These are phyloP conservation scores for Coprinellus micaceus DNA, from an alignment of 768 basidiomycete species.

Conservation along the genomic window DNA sequence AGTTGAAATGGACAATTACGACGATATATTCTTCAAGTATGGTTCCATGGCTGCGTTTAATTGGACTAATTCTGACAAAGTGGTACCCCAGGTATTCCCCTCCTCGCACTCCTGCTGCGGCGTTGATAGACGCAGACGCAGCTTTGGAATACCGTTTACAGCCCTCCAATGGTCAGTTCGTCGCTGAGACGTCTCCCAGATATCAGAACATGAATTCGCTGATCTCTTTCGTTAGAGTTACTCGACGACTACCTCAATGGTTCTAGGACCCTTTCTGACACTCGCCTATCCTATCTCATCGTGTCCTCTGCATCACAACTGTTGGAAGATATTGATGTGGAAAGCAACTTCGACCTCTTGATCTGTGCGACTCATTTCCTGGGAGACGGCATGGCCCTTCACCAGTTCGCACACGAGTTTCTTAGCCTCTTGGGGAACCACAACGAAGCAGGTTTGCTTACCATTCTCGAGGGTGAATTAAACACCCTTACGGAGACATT, in stretches of 20 bases:
- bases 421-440: conserved; percentile 50
- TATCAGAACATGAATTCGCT: no score
- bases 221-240: conserved; percentile 38
- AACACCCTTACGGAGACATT: neutral
- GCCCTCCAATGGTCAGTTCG: conserved; percentile 49
- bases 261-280: conserved; percentile 63
- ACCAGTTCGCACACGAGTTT: conserved; percentile 78
- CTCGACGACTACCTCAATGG: conserved; percentile 76
- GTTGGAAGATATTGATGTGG: conserved; percentile 11
- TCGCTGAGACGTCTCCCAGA: neutral
- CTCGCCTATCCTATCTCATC: conserved; percentile 64
- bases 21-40: conserved; percentile 67
- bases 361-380: conserved; percentile 79
- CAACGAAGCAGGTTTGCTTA: conserved; percentile 24
- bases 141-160: conserved; percentile 49
- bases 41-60: conserved; percentile 19
- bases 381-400: conserved; percentile 85
- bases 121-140: conserved; percentile 43
- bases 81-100: conserved; percentile 39
- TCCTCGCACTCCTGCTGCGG: conserved; percentile 40
- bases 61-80: neutral
- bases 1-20: conserved; percentile 57
- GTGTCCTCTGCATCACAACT: conserved; percentile 25
- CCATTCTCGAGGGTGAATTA: conserved; percentile 14
- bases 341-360: conserved; percentile 53